These are phyloP conservation scores for Coemansia sp. DNA, from an alignment of 192 early-diverging fungal species.

Conservation along the genomic window DNA sequence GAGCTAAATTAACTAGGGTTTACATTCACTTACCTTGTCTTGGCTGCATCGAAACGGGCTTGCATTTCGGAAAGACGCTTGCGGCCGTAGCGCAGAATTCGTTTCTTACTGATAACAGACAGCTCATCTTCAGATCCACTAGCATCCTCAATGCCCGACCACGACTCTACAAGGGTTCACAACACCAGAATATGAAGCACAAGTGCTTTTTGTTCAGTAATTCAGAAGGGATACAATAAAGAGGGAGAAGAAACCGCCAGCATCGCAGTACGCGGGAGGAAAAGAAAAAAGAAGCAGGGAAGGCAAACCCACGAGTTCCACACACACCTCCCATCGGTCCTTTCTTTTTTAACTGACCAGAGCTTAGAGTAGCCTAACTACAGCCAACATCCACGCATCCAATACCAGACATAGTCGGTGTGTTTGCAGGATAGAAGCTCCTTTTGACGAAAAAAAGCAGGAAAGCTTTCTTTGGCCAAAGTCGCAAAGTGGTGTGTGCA, in stretches of 20 bases:
- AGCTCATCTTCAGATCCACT: slow-evolving; percentile 39
- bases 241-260: neutral
- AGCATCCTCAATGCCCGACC: slow-evolving; percentile 52
- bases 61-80: slow-evolving; percentile 38
- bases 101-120: slow-evolving; percentile 34
- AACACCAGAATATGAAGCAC: neutral
- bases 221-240: neutral
- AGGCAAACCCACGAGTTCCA: neutral
- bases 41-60: slow-evolving; percentile 30
- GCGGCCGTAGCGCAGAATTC: slow-evolving; percentile 47
- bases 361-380: too few species aligned
- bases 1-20: neutral
- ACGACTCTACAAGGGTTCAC: slow-evolving; percentile 33
- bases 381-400: too few species aligned
- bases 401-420: too few species aligned
- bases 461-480: neutral
- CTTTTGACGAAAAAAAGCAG: neutral
- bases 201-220: neutral
- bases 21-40: neutral
- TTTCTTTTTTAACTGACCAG: neutral
- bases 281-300: neutral
- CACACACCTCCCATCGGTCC: neutral
- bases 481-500: neutral
- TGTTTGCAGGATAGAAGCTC: neutral
- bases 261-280: neutral